Evolutionary conservation across 441 rosid genomes (phyloP), one percentile per base, ranked within the genome.

Genomic region (Populus tomentosa): DNA sequence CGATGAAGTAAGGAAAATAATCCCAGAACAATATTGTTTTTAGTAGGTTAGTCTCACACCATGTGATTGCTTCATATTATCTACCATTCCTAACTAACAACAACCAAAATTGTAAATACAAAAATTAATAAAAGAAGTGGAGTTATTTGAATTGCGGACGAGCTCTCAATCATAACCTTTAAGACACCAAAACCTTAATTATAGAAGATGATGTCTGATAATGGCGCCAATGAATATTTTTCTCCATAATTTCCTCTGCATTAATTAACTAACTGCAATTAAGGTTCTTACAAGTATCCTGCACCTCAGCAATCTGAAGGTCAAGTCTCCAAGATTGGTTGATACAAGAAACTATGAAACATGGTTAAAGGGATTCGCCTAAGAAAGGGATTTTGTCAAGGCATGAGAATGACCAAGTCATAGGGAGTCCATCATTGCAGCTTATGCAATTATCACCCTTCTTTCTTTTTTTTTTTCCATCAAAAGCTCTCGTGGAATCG

Each of bases 81-180:
- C 92, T 87, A 83, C 89, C 92, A 82, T 83, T 90, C 94, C 78
- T 28, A 90, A 87, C 90, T 87, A 87, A 84, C 88, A 83, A 24
- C 0, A 32, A 28, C 7, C 56, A 71, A 70, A 74, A 74, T 42
- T 23, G 24, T 8, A 28, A 75, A 74, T 35, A 7, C 64, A 40
- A 53, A 69, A 70, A 5, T 33, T 32, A 26, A 30, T 3, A 63
- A 53, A 42, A 64, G 18, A 20, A 3, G 69, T 16, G 28, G 24
- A 75, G n/a, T 13, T 28, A 75, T 81, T 87, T 88, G 87, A 11
- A 83, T 78, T 71, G 91, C 81, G 50, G 87, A 80, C 83, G 75
- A 70, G 16, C n/a, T 36, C 73, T 76, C 75, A 85, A 84, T 86
- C 87, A 88, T 87, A 89, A 89, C 85, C 80, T 80, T 21, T 78